Evolutionary conservation across 2,329 filamentous ascomycete species (phyloP), one percentile per base, ranked within the genome.

Genomic region (Lachnellula cervina): DNA sequence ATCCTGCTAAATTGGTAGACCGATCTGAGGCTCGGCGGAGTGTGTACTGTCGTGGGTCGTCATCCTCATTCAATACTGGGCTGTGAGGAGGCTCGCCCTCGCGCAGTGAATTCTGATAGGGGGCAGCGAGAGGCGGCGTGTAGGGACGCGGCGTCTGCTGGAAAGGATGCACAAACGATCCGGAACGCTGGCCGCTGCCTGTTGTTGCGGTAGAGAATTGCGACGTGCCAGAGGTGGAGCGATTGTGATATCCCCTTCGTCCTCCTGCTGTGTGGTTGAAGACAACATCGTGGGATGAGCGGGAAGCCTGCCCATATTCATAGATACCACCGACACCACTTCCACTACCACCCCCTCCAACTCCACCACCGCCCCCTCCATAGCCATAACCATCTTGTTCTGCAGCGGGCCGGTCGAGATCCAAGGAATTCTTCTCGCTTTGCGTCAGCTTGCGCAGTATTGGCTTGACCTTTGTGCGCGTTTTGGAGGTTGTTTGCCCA

Each of bases 91-190:
- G 79, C 47, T 59, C 82, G 65, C 77, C 80, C 52, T 83, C 81
- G 62, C 80, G 76, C 44, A 80, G 70, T 7, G 81, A 82, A 67
- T 80, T 80, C 60, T 80, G 77, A 67, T 83, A 83, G 23, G 80
- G 78, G 16, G 56, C 50, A 42, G 57, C 59, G 58, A 83, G 65
- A 8, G 82, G 81, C 50, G 82, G 81, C 57, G 82, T 84, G 46
- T 80, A 79, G 1, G 81, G 81, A 42, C 80, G 77, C 34, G 83
- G 83, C 8, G 76, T 84, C 70, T 86, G 83, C 66, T 85, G 81
- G 62, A 84, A 86, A 25, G 83, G 83, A 65, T 86, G 83, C 19
- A 85, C 76, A 65, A 86, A 86, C 34, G 75, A 68, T 49, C 64
- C 69, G 28, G 67, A 56, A 21, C 69, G 63, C 52, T 68, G 70